Evolutionary conservation across 441 rosid species (phyloP).

Genomic region (Populus hybrid): DNA sequence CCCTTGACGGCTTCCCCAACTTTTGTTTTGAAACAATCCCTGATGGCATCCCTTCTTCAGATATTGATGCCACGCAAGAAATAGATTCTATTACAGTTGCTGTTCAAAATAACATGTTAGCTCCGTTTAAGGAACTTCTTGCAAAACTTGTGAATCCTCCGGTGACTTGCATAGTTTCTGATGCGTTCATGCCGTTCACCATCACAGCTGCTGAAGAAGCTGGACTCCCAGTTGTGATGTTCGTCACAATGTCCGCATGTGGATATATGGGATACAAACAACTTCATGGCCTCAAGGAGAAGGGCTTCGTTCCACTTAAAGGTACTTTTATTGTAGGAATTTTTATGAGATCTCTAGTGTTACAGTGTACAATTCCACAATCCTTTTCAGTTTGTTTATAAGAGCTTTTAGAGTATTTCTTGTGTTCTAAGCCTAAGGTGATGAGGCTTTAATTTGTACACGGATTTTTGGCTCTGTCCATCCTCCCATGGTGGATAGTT

Average conservation of each 20-base stretch:
- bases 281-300: not conserved
- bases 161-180: not conserved
- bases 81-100: not conserved
- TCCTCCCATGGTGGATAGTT: too few species aligned
- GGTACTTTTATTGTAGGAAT: not conserved
- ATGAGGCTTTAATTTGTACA: too few species aligned
- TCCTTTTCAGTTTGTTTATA: too few species aligned
- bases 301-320: not conserved
- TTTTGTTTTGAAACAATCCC: conserved; percentile 4
- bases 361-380: not conserved
- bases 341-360: not conserved
- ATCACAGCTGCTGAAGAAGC: not conserved
- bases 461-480: too few species aligned
- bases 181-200: not conserved
- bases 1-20: not conserved
- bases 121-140: not conserved
- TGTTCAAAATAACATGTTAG: not conserved
- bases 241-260: not conserved
- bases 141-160: not conserved
- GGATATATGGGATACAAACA: not conserved
- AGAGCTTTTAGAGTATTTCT: too few species aligned
- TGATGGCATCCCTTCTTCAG: conserved; percentile 8
- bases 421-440: too few species aligned
- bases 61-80: not conserved
- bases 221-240: not conserved